Base-by-base conservation (phyloP, 1,139 yeast genomes). In the Pichia sp. region DNA sequence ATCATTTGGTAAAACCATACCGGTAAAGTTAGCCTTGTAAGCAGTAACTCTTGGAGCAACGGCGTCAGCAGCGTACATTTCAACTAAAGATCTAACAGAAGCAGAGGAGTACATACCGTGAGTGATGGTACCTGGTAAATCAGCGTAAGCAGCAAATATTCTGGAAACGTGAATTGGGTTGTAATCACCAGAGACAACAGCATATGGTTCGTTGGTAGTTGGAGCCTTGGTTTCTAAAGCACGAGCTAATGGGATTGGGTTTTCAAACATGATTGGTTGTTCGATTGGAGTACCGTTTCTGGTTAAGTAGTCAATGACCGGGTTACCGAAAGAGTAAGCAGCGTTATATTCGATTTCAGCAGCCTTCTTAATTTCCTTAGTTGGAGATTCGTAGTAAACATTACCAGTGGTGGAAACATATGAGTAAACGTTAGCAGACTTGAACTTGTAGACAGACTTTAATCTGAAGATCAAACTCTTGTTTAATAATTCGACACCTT, bases 71-170 rank as follows among this genome's bases (percentile, higher is more conserved):
- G 99, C 99, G 91, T 96, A 91, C 68, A 89, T 88, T 74, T 93
- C 99, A 58, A 93, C 97, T 66, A 90, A 79, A 18, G 94, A 81
- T 75, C 99, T 85, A 56, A 91, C 93, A 53, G 96, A 81, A 56
- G 97, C 99, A 63, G 96, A 87, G 19, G 97, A 88, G 77, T 82
- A 94, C 99, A 93, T 93, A 66, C 99, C 99, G 65, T 94, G 99
- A 34, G 99, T 93, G 62, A 93, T 93, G 37, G 98, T 93, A 58
- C 99, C 99, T 53, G 96, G 96, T 64, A 93, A 77, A 63, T 83
- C 83, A 47, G 96, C 98, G 66, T 93, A 93, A 55, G 83, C 78
- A 51, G 99, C 93, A 70, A 93, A 93, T 43, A 90, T 94, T 68
- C 96, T 85, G 34, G 96, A 87, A 56, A 93, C 99, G 67, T 93